Percentiles rank a stretch among this genome's conserved stretches.
Conservation (phyloP, 129 eudicot genomes). For the Apium graveolens region DNA sequence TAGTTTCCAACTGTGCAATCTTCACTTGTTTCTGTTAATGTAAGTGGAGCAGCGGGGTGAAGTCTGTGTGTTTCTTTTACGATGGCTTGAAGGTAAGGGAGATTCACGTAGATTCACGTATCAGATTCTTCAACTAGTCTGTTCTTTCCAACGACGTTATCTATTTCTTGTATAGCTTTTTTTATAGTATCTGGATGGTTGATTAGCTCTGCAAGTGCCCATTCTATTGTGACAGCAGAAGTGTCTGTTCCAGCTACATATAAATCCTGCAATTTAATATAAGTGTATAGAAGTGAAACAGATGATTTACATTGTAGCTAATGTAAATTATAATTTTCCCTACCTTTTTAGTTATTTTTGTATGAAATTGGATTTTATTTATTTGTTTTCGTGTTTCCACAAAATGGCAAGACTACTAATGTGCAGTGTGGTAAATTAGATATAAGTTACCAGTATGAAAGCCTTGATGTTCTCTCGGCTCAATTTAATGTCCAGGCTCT, state of each 20-base stretch:
- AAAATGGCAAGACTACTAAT: neutral
- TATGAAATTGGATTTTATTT: no score
- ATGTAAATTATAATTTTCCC: no score
- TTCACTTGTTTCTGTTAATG: slow-evolving; percentile 20
- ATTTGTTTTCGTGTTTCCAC: no score
- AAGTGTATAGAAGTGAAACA: no score
- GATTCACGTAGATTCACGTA: neutral
- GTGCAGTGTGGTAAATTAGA: neutral
- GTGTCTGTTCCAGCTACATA: neutral
- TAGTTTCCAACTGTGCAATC: neutral
- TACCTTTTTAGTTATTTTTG: no score
- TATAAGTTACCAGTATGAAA: slow-evolving; percentile 25
- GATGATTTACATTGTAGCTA: neutral
- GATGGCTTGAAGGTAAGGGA: slow-evolving; percentile 33
- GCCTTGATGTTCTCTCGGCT: slow-evolving; percentile 52
- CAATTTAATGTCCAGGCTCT: slow-evolving; percentile 2
- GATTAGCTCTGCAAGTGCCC: neutral
- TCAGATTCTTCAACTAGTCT: slow-evolving; percentile 27
- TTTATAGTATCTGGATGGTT: neutral
- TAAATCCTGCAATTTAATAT: neutral
- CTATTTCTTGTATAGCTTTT: neutral
- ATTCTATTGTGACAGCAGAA: neutral
- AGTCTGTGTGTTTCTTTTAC: slow-evolving; percentile 61
- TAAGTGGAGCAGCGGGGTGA: slow-evolving; percentile 52
- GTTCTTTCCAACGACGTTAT: slow-evolving; percentile 23